Conservation (phyloP, 306 rosid genomes). For the Cicer cuneatum region DNA sequence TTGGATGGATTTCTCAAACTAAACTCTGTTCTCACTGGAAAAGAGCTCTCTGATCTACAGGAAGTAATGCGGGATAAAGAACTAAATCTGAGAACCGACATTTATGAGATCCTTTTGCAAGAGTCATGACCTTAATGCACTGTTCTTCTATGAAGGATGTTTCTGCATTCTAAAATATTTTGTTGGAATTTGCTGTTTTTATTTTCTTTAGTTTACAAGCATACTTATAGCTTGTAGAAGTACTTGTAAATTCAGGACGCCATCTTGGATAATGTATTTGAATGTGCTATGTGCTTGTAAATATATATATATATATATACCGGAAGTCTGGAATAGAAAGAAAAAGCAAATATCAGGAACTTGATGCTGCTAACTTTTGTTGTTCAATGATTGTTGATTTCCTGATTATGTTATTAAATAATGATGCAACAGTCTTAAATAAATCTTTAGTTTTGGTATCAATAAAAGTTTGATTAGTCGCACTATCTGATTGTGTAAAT, state of each 20-base stretch:
- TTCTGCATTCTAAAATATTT: background rate
- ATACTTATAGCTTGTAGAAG: slow-evolving; percentile 26
- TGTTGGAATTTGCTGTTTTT: slow-evolving; percentile 30
- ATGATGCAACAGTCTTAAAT: background rate
- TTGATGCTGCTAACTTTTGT: slow-evolving; percentile 5
- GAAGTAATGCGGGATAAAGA: slow-evolving; percentile 99
- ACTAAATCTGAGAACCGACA: slow-evolving; percentile 89
- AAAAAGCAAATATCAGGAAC: background rate
- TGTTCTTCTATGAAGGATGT: background rate
- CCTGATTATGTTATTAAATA: background rate
- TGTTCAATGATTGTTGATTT: slow-evolving; percentile 12
- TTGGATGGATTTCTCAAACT: slow-evolving; percentile 87
- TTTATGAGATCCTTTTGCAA: slow-evolving; percentile 90
- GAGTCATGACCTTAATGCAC: slow-evolving; percentile 50
- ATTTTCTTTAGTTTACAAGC: background rate
- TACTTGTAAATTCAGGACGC: slow-evolving; percentile 35
- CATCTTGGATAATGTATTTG: slow-evolving; percentile 17
- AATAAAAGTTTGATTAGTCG: background rate
- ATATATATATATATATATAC: slow-evolving; percentile 17
- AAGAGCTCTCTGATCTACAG: slow-evolving; percentile 95
- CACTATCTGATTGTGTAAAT: background rate
- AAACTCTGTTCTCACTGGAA: slow-evolving; percentile 65
- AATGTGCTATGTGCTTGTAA: slow-evolving; percentile 27
- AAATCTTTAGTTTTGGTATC: background rate
- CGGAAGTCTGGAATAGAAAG: background rate